Percentiles rank a stretch among this genome's conserved stretches.
Conservation (phyloP, 2,329 filamentous ascomycete genomes). For the Emergomyces orientalis region DNA sequence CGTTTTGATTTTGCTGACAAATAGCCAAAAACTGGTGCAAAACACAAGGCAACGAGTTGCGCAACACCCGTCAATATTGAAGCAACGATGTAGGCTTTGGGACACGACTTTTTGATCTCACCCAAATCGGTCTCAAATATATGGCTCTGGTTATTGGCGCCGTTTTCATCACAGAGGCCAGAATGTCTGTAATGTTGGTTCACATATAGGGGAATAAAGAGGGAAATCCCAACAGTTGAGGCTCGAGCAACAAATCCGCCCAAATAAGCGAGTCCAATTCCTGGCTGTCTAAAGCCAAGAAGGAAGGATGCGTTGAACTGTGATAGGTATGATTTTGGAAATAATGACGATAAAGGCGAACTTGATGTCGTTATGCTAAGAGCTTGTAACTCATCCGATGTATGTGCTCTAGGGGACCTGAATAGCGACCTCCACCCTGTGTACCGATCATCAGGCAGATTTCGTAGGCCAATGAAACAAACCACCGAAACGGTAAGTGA, state of each 20-base stretch:
- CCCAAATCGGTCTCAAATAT: constrained; percentile 24
- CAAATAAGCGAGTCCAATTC: constrained; percentile 79
- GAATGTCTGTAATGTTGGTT: constrained; percentile 81
- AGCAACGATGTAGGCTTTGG: constrained; percentile 77
- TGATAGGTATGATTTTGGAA: constrained; percentile 33
- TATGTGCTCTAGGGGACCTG: constrained; percentile 8
- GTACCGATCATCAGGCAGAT: constrained; percentile 60
- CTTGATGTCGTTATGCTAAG: neutral
- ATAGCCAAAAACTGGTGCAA: constrained; percentile 80
- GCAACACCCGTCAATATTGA: constrained; percentile 81
- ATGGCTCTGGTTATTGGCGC: constrained; percentile 19
- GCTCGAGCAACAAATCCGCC: constrained; percentile 92
- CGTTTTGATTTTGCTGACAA: constrained; percentile 58
- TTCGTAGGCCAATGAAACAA: constrained; percentile 68
- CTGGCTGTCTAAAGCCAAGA: constrained; percentile 63
- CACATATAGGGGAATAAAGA: constrained; percentile 88
- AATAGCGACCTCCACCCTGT: constrained; percentile 59
- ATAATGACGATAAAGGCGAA: neutral
- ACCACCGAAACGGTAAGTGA: constrained; percentile 62
- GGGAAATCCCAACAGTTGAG: constrained; percentile 86
- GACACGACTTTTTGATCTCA: constrained; percentile 76
- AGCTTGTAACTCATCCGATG: constrained; percentile 3
- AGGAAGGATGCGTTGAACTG: constrained; percentile 55
- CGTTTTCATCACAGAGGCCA: constrained; percentile 59
- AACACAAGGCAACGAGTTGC: constrained; percentile 74